These are phyloP conservation scores for Berberis thunbergii DNA, from an alignment of 164 flowering plant genomes.

Conservation along the genomic window DNA sequence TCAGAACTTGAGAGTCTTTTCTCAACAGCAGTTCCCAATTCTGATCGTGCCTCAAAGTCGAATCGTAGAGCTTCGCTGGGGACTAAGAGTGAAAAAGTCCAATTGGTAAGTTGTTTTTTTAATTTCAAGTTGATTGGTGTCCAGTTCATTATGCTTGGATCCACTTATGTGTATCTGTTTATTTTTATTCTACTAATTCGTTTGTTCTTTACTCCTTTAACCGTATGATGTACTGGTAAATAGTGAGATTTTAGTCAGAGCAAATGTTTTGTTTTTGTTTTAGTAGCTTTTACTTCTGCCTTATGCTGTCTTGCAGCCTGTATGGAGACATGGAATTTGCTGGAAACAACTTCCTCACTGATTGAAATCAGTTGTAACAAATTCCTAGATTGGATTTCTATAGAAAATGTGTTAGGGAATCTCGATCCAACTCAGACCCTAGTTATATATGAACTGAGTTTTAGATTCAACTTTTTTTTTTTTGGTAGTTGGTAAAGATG, in stretches of 20 bases:
- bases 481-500: too few relatives aligned
- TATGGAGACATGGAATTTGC: too few relatives aligned
- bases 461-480: too few relatives aligned
- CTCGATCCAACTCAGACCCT: too few relatives aligned
- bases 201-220: not conserved
- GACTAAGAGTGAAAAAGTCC: constrained; percentile 69
- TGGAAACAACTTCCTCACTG: too few relatives aligned
- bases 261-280: too few relatives aligned
- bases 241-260: not conserved
- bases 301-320: too few relatives aligned
- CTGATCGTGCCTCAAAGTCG: constrained; percentile 47
- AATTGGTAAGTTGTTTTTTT: constrained; percentile 50
- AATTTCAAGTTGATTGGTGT: not conserved
- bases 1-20: constrained; percentile 88
- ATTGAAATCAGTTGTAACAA: too few relatives aligned
- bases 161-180: not conserved
- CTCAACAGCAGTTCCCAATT: constrained; percentile 62
- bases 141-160: too few relatives aligned
- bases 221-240: not conserved
- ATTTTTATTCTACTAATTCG: not conserved
- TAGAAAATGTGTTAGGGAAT: too few relatives aligned
- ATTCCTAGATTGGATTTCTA: too few relatives aligned
- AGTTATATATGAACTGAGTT: too few relatives aligned
- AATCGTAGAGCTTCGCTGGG: constrained; percentile 40
- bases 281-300: not conserved